Base-by-base conservation (phyloP, 1,284 basidiomycete species). In the Peniophora sp. region DNA sequence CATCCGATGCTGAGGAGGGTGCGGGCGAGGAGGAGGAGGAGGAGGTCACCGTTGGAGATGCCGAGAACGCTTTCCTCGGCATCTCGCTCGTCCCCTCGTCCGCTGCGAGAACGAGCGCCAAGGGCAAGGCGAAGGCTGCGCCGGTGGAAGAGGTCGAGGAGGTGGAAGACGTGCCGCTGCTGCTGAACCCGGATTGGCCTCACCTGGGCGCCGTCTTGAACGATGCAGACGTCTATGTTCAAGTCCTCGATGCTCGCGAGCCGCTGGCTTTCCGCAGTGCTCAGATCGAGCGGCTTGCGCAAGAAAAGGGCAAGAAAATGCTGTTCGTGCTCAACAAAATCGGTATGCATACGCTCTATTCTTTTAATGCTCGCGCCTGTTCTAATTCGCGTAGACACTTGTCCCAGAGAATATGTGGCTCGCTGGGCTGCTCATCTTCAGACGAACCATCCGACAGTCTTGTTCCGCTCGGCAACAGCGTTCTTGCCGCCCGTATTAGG, bases 201-300 rank as follows among this genome's bases (percentile, higher is more conserved):
- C 81, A 80, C 54, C 69, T 93, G 22, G 72, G 81, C 52, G 69
- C 84, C n/a, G 89, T 86, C 6, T 65, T 98, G 55, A 84, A 92
- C 59, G 77, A 78, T 53, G 85, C 92, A 39, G 92, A 99, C 64
- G 85, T 94, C 3, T 69, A 97, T 8, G 62, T 97, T 50, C 75
- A 94, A 68, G 81, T 96, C 2, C 73, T 97, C 47, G 93, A 97
- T 63, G 89, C 88, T 1, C 76, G 92, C 45, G 93, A 96, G 65
- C 91, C 93, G 1, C 63, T 82, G 20, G 74, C 86, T 9, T 85
- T 77, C 61, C 72, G 89, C 53, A 89, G 83, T 59, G 65, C 67
- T 20, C 74, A 78, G 50, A 58, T 93, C 50, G 89, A 93, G 67
- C 69, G 79, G 47, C 63, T 83, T 45, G 72, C 77, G 22, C 58